Percentiles rank a stretch among this genome's conserved stretches.
Evolutionary conservation across 257 asterid species (phyloP).

Genomic region (Lavandula angustifolia): DNA sequence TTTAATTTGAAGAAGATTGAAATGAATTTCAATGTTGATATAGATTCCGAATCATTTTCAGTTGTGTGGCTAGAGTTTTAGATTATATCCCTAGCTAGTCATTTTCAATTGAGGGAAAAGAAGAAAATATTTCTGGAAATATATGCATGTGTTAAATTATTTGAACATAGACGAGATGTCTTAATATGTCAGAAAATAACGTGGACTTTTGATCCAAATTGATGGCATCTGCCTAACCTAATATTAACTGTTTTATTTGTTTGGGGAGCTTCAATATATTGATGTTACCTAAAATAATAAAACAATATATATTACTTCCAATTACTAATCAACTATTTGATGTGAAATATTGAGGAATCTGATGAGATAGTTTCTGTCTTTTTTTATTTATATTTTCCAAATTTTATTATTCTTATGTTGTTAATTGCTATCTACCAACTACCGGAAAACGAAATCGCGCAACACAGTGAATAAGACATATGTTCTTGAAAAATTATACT

Average conservation of each 20-base stretch:
- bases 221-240: conserved; percentile 4
- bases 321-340: background rate
- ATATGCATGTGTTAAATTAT: background rate
- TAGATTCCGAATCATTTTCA: too few relatives aligned
- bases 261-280: conserved; percentile 10
- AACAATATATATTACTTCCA: background rate
- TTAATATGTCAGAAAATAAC: background rate
- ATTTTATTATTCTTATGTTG: background rate
- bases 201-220: conserved; percentile 12
- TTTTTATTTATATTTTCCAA: background rate
- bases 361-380: background rate
- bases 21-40: too few relatives aligned
- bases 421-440: background rate
- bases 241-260: background rate
- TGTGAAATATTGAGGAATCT: background rate
- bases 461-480: too few relatives aligned
- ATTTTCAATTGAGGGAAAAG: too few relatives aligned
- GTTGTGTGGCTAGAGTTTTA: too few relatives aligned
- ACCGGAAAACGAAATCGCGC: too few relatives aligned
- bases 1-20: too few relatives aligned
- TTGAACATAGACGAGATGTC: background rate
- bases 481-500: too few relatives aligned
- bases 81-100: too few relatives aligned
- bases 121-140: background rate
- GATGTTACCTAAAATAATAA: background rate